Conservation (phyloP, 768 basidiomycete species). For the Auricularia sp. region DNA sequence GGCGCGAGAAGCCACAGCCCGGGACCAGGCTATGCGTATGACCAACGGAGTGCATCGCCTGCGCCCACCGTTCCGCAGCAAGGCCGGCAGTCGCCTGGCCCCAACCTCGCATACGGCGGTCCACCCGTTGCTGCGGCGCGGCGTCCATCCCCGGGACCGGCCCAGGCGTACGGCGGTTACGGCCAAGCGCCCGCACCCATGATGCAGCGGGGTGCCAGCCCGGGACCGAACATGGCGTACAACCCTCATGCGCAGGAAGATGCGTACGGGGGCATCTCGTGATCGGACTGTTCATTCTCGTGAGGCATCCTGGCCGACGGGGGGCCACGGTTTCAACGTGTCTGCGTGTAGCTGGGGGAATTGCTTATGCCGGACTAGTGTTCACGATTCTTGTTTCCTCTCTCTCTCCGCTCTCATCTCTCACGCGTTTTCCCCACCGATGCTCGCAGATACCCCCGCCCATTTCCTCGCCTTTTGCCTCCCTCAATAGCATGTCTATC, state of each 20-base stretch:
- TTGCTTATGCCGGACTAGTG: too few relatives aligned
- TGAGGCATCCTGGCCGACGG: too few relatives aligned
- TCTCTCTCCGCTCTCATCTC: too few relatives aligned
- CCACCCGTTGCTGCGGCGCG: not conserved
- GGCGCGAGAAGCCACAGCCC: conserved; percentile 10
- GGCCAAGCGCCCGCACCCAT: not conserved
- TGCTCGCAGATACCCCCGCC: too few relatives aligned
- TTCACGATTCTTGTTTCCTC: too few relatives aligned
- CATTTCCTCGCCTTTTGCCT: too few relatives aligned
- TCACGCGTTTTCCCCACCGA: too few relatives aligned
- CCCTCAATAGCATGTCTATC: too few relatives aligned
- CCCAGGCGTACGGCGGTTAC: not conserved
- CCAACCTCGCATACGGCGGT: conserved; percentile 34
- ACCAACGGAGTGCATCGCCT: not conserved
- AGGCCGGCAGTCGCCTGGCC: conserved; percentile 37
- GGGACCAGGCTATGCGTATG: conserved; percentile 16
- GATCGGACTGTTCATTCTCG: too few relatives aligned
- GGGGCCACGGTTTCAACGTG: too few relatives aligned
- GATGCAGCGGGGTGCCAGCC: not conserved
- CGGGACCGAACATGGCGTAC: not conserved
- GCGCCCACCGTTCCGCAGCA: conserved; percentile 1
- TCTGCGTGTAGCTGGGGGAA: too few relatives aligned
- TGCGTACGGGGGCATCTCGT: conserved; percentile 1
- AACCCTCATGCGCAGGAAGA: not conserved
- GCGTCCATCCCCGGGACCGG: not conserved